These are phyloP conservation scores for Phragmites australis DNA, from an alignment of 176 grass and related monocot genomes.

Conservation along the genomic window DNA sequence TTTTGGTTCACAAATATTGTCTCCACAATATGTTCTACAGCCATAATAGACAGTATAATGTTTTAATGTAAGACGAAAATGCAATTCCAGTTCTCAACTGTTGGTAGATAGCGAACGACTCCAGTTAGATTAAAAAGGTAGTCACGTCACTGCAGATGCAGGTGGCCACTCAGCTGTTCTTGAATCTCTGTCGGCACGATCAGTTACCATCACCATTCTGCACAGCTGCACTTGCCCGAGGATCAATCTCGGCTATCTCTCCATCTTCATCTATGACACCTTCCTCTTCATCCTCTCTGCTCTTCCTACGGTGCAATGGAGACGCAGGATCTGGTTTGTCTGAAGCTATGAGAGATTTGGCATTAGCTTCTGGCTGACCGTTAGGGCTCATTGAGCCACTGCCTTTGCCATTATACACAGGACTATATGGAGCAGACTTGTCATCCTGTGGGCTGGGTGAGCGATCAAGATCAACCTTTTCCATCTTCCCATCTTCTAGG, in stretches of 20 bases:
- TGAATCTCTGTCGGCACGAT: neutral
- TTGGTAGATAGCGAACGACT: neutral
- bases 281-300: slow-evolving; percentile 67
- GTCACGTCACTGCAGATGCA: neutral
- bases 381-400: slow-evolving; percentile 46
- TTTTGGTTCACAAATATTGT: slow-evolving; percentile 16
- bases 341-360: slow-evolving; percentile 19
- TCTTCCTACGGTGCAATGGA: slow-evolving; percentile 10
- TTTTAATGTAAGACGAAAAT: neutral
- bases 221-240: slow-evolving; percentile 19
- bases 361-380: slow-evolving; percentile 23
- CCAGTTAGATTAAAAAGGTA: neutral
- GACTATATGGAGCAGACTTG: slow-evolving; percentile 47
- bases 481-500: slow-evolving; percentile 42
- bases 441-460: slow-evolving; percentile 45
- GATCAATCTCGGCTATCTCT: slow-evolving; percentile 41
- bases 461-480: slow-evolving; percentile 44
- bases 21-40: neutral
- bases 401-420: slow-evolving; percentile 52
- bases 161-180: neutral
- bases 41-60: neutral
- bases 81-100: neutral
- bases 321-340: slow-evolving; percentile 8
- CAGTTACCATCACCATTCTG: slow-evolving; percentile 23
- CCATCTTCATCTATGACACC: slow-evolving; percentile 71